Conservation (phyloP, 805 yeast genomes). For the Jamesozyma lodderae region DNA sequence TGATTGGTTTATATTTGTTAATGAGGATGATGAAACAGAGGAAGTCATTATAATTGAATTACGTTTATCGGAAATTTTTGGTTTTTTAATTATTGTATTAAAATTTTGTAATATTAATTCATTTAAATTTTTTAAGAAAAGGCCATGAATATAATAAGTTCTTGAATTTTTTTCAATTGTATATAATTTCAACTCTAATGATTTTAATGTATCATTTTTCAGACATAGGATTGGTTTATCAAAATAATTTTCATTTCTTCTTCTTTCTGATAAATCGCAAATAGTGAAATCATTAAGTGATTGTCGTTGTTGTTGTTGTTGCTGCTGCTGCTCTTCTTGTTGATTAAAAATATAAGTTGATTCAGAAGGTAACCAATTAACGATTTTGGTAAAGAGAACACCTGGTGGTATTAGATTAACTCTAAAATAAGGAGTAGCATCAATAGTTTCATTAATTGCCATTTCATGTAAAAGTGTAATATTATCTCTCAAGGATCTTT, state of each 20-base stretch:
- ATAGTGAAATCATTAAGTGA: background rate
- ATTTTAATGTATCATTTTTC: constrained; percentile 13
- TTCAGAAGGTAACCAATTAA: constrained; percentile 21
- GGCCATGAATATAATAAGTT: constrained; percentile 15
- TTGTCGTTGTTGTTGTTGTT: background rate
- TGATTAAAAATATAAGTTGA: background rate
- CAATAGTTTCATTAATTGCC: constrained; percentile 15
- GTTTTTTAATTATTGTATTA: background rate
- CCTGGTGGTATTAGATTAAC: constrained; percentile 19
- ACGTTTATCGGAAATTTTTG: constrained; percentile 6
- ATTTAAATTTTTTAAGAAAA: constrained; percentile 16
- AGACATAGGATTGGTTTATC: constrained; percentile 17
- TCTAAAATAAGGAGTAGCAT: constrained; percentile 21
- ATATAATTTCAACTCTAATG: constrained; percentile 14
- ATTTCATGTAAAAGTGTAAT: constrained; percentile 13
- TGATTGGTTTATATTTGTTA: background rate
- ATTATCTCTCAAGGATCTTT: constrained; percentile 9
- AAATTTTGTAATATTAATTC: constrained; percentile 5
- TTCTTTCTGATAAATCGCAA: constrained; percentile 1
- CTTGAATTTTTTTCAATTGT: constrained; percentile 6
- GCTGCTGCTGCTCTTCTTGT: background rate
- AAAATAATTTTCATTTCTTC: background rate
- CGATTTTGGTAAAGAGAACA: constrained; percentile 11
- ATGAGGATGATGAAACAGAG: background rate
- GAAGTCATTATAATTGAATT: constrained; percentile 3